Percentiles rank a stretch among this genome's conserved stretches.
phyloP scores from a whole-genome alignment of 768 basidiomycete species.

The Amanita fuliginea region DNA sequence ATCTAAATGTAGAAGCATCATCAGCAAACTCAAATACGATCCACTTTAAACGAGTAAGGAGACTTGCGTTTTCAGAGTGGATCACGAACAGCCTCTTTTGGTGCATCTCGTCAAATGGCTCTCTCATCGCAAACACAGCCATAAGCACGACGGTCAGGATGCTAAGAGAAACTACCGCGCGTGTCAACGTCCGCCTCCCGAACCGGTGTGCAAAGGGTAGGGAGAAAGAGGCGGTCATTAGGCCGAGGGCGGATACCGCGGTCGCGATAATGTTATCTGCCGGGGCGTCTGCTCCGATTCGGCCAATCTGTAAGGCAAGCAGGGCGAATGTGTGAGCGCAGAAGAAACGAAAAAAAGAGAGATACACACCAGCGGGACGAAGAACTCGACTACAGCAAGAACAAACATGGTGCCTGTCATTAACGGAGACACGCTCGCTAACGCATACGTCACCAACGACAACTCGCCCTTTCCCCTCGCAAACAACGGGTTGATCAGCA shows the following conservation, averaged over 20 bases:
- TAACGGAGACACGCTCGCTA: conserved; percentile 47
- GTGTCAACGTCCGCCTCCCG: conserved; percentile 24
- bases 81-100: conserved; percentile 81
- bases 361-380: conserved; percentile 69
- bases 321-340: background rate
- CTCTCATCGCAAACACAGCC: conserved; percentile 46
- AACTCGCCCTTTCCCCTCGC: conserved; percentile 18
- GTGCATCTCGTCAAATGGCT: conserved; percentile 74
- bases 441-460: conserved; percentile 50
- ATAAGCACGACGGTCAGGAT: conserved; percentile 38
- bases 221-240: conserved; percentile 46
- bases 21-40: no score
- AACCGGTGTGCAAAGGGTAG: conserved; percentile 72
- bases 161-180: conserved; percentile 32
- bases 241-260: conserved; percentile 48
- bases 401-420: conserved; percentile 47
- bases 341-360: background rate
- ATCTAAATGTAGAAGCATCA: conserved; percentile 34
- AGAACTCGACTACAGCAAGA: conserved; percentile 65
- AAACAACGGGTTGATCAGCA: conserved; percentile 39
- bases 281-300: conserved; percentile 73
- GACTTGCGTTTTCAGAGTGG: conserved; percentile 69
- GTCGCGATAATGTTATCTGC: conserved; percentile 84
- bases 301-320: conserved; percentile 48
- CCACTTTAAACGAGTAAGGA: no score